phyloP scores from a whole-genome alignment of 2,329 filamentous ascomycete species.

The Aspergillus pseudoglaucus region DNA sequence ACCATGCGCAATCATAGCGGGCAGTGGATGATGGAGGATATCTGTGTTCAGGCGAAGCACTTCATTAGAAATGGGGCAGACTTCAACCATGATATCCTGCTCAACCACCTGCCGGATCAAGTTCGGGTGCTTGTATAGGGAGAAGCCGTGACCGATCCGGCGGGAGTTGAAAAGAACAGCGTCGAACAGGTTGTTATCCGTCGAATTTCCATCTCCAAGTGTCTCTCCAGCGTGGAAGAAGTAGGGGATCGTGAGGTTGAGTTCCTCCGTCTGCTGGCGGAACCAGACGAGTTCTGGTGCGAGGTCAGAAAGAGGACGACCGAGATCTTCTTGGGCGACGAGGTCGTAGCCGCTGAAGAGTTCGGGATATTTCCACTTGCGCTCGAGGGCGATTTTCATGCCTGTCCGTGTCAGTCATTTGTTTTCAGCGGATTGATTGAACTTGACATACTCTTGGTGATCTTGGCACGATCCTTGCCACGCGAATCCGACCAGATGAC shows the following conservation, averaged over 20 bases:
- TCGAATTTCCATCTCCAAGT: conserved; percentile 69
- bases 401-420: conserved; percentile 55
- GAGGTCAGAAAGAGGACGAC: conserved; percentile 65
- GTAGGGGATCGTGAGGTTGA: conserved; percentile 75
- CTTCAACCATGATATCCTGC: conserved; percentile 76
- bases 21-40: conserved; percentile 70
- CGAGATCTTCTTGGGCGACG: conserved; percentile 78
- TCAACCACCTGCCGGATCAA: conserved; percentile 81
- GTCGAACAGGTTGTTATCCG: conserved; percentile 79
- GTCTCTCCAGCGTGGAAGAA: conserved; percentile 92
- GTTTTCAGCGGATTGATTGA: neutral
- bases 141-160: conserved; percentile 81
- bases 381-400: conserved; percentile 78
- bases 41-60: conserved; percentile 70
- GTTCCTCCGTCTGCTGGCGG: conserved; percentile 68
- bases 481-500: conserved; percentile 77
- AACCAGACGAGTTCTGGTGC: conserved; percentile 87
- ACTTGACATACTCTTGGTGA: conserved; percentile 5
- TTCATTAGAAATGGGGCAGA: conserved; percentile 86
- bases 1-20: conserved; percentile 73
- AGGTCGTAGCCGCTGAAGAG: conserved; percentile 80
- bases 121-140: conserved; percentile 80
- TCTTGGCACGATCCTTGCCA: conserved; percentile 14
- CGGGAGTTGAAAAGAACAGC: conserved; percentile 75
- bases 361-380: conserved; percentile 70